Base-by-base conservation (phyloP, 768 basidiomycete species). In the Suillus subluteus region DNA sequence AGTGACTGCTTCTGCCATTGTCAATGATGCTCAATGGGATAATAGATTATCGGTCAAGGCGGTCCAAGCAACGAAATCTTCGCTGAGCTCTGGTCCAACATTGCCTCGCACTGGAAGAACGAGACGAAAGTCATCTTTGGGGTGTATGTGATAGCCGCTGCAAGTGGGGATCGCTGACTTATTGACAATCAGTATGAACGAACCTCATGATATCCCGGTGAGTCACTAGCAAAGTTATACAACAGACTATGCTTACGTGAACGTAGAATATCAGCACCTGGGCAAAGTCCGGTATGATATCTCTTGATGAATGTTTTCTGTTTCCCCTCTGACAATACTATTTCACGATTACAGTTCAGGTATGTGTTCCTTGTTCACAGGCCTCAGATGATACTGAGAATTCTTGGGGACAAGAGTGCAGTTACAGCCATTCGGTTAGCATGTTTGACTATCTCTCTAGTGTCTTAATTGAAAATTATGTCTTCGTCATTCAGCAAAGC, bases 391-490 rank as follows among this genome's bases (percentile, higher is more conserved):
- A 32, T n/a, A n/a, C 55, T 59, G 35, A 63, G 4, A 37, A 16
- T 16, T 43, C 13, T 44, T 11, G 26, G 46, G 21, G 84, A 88
- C 37, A 87, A 89, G 74, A 82, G 82, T n/a, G 86, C 83, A 16
- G 87, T 90, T 23, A 87, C 84, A 26, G 87, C 86, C 5, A 89
- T 90, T 68, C 84, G 88, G 56, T 74, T 80, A 3, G 86, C 84
- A 4, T 86, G 85, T 82, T 81, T 68, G 3, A 67, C 40, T 37
- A 41, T 46, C 30, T n/a, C 37, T 46, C 32, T 6, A 6, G 7
- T 21, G 2, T 65, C 11, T 18, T 23, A 26, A 21, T n/a, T 48
- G 6, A 56, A 9, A 8, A 5, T 32, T 6, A 35, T 35, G 18
- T 26, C 21, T 8, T 56, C 18, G n/a, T n/a, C 18, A 4, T 44